These are phyloP conservation scores for Paratinospora sagittata DNA, from an alignment of 164 flowering plant genomes.

Conservation along the genomic window DNA sequence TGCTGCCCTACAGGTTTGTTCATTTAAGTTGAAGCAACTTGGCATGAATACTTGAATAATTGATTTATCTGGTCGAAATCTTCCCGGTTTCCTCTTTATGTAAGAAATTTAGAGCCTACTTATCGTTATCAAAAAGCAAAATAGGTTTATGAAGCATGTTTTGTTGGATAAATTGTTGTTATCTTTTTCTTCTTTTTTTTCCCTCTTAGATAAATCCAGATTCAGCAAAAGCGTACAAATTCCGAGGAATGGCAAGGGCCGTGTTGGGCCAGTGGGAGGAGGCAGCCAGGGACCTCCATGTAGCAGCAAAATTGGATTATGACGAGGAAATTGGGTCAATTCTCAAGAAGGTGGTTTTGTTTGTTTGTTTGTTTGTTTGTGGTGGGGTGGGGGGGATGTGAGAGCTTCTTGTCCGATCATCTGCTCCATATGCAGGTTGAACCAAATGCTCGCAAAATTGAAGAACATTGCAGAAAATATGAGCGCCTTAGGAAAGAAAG, in stretches of 20 bases:
- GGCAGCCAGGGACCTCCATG: slow-evolving; percentile 80
- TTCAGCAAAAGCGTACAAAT: slow-evolving; percentile 90
- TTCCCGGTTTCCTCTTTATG: background rate
- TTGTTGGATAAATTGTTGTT: background rate
- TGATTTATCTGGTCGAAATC: background rate
- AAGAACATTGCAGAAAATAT: slow-evolving; percentile 82
- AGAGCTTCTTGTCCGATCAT: background rate
- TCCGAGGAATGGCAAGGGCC: slow-evolving; percentile 81
- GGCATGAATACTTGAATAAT: background rate
- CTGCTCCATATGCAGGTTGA: slow-evolving; percentile 51
- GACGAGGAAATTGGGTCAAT: slow-evolving; percentile 77
- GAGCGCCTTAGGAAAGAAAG: slow-evolving; percentile 66
- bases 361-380: too few relatives aligned
- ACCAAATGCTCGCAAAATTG: slow-evolving; percentile 83
- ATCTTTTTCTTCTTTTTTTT: background rate
- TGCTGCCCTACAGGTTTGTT: slow-evolving; percentile 76
- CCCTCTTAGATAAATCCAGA: slow-evolving; percentile 74
- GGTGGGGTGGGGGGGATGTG: too few relatives aligned
- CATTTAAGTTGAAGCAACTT: background rate
- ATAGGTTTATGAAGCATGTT: background rate
- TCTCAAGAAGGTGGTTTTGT: slow-evolving; percentile 70
- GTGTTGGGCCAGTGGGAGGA: slow-evolving; percentile 88
- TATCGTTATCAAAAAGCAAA: background rate
- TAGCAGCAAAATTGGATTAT: slow-evolving; percentile 75
- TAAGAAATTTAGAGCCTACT: background rate